Percentiles rank a stretch among this genome's conserved stretches.
Evolutionary conservation across 176 grass and related monocot species (phyloP).

Genomic region (Luzula sylvatica): DNA sequence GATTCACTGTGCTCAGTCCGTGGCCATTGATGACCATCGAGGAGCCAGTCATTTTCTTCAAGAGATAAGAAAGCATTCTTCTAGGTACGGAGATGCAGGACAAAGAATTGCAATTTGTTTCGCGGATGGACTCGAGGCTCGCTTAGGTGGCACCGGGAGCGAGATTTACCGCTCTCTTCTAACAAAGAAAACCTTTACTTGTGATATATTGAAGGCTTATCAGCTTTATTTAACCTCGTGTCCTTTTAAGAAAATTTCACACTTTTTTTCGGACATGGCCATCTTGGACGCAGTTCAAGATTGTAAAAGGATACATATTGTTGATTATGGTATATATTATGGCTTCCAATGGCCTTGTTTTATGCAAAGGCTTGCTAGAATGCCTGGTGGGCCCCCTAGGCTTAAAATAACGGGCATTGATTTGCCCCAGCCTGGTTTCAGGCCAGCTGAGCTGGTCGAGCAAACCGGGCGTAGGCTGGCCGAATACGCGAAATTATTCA

Average conservation of each 20-base stretch:
- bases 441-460: conserved; percentile 7
- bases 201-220: conserved; percentile 20
- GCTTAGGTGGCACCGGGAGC: not conserved
- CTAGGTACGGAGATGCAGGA: not conserved
- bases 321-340: conserved; percentile 12
- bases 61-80: conserved; percentile 11
- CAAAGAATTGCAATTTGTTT: conserved; percentile 7
- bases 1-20: not conserved
- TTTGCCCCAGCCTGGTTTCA: conserved; percentile 9
- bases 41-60: not conserved
- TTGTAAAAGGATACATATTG: conserved; percentile 12
- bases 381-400: not conserved
- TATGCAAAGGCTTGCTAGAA: conserved; percentile 9
- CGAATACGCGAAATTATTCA: conserved; percentile 12
- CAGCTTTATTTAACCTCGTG: conserved; percentile 12
- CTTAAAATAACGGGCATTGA: conserved; percentile 8
- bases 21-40: not conserved
- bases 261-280: conserved; percentile 6
- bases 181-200: conserved; percentile 2
- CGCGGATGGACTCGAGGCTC: conserved; percentile 2
- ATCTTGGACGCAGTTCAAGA: not conserved
- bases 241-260: conserved; percentile 13
- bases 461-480: conserved; percentile 1
- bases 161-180: conserved; percentile 5
- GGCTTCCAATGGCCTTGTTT: conserved; percentile 18